Base-by-base conservation (phyloP, 2,329 filamentous ascomycete species). In the Sclerotinia borealis region DNA sequence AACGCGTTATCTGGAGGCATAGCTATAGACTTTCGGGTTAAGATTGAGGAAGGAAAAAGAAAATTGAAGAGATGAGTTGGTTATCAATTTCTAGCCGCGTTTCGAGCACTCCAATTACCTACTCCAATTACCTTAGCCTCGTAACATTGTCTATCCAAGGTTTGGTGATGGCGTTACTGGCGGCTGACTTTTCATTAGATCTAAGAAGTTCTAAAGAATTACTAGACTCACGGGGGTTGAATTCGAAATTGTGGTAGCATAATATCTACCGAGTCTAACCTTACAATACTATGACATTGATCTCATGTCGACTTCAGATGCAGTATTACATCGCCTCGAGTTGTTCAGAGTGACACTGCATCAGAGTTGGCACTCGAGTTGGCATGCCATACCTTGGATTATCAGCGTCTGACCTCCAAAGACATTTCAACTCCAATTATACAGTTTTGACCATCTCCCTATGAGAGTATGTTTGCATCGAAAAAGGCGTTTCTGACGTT, bases 381-480 rank as follows among this genome's bases (percentile, higher is more conserved):
- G 48, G 27, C 37, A 61, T 45, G 27, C 22, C 37, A 52, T 39
- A 22, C n/a, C 48, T 31, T 41, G 37, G 27, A 54, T 55, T 55
- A 41, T 34, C 48, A 37, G 47, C 59, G 59, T 61, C 59, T 61
- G 59, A 61, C 59, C 59, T 61, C 37, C 22, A 19, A 34, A 45
- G 11, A 25, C 15, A 25, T 55, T 31, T n/a, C 29, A 45, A 41
- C 37, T n/a, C 17, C 17, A n/a, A 43, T 41, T 43, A 5, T 25
- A 54, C 48, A 61, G 11, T 56, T 25, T 45, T 45, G 22, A 17
- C 37, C 54, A 37, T 29, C 25, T 54, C 9, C 48, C 39, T 39
- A 45, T 41, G 48, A 41, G 31, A 31, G 39, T 31, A 55, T 43
- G 4, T 37, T 56, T 56, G 29, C 50, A 56, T 56, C 3, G 49